Evolutionary conservation across 1,139 yeast genomes (phyloP).

Genomic region (Nakaseomyces glabratus): DNA sequence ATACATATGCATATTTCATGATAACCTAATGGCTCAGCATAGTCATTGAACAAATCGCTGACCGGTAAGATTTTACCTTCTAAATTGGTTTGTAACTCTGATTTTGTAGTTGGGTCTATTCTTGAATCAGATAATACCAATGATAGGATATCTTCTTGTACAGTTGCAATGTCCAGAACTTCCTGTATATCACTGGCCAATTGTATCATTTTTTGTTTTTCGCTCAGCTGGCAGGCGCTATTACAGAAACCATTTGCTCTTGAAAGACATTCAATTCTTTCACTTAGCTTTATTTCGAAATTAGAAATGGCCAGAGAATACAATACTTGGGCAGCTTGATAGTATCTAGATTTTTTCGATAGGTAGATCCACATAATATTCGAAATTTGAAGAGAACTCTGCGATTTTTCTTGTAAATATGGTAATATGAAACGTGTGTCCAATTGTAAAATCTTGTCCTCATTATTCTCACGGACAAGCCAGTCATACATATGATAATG

Average conservation of each 20-base stretch:
- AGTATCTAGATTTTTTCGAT: slow-evolving; percentile 71
- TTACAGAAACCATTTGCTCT: slow-evolving; percentile 92
- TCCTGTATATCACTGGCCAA: slow-evolving; percentile 67
- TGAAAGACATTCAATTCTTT: slow-evolving; percentile 79
- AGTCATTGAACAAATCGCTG: slow-evolving; percentile 75
- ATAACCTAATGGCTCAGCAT: slow-evolving; percentile 81
- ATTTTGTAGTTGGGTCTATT: slow-evolving; percentile 35
- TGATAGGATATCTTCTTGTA: slow-evolving; percentile 73
- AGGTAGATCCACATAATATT: slow-evolving; percentile 83
- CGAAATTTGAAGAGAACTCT: slow-evolving; percentile 60
- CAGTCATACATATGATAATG: slow-evolving; percentile 90
- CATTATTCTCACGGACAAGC: slow-evolving; percentile 71
- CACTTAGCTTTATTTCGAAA: slow-evolving; percentile 56
- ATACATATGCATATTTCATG: slow-evolving; percentile 71
- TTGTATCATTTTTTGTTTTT: slow-evolving; percentile 67
- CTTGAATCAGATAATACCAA: slow-evolving; percentile 53
- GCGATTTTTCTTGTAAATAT: slow-evolving; percentile 67
- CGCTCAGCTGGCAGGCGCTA: slow-evolving; percentile 69
- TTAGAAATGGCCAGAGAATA: slow-evolving; percentile 67
- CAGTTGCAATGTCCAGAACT: slow-evolving; percentile 74
- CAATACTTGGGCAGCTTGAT: slow-evolving; percentile 75
- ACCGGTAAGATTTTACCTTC: slow-evolving; percentile 60
- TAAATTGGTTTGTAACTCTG: slow-evolving; percentile 45
- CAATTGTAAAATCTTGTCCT: slow-evolving; percentile 67
- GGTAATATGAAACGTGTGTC: slow-evolving; percentile 74